phyloP scores from a whole-genome alignment of 2,329 filamentous ascomycete species.

The Penicillium sp. region DNA sequence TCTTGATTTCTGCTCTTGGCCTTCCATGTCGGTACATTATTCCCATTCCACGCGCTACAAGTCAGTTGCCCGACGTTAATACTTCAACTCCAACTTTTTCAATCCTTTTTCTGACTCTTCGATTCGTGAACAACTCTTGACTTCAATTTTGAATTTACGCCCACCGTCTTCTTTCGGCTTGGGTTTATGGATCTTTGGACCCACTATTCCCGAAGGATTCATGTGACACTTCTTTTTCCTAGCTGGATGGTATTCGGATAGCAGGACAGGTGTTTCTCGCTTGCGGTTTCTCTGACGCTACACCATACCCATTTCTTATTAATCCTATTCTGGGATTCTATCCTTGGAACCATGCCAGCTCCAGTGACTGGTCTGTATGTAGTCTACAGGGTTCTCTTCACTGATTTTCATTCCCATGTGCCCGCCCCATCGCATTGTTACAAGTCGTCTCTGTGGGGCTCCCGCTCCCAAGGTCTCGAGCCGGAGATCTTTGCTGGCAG shows the following conservation, averaged over 20 bases:
- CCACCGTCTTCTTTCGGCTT: not conserved
- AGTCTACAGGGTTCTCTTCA: slow-evolving; percentile 18
- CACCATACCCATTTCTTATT: not conserved
- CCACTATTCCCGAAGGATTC: not conserved
- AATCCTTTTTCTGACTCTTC: slow-evolving; percentile 11
- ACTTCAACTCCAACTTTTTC: slow-evolving; percentile 25
- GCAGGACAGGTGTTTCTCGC: not conserved
- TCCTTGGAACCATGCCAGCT: not conserved
- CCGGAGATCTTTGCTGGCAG: not conserved
- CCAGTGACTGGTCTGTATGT: slow-evolving; percentile 16
- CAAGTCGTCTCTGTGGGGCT: not conserved
- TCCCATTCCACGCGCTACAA: slow-evolving; percentile 18
- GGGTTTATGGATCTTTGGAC: not conserved
- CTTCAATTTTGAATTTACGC: not conserved
- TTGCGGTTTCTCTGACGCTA: not conserved
- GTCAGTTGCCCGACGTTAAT: slow-evolving; percentile 28
- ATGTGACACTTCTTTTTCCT: not conserved
- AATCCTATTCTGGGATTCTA: not conserved
- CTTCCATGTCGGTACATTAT: slow-evolving; percentile 32
- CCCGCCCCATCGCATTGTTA: not conserved
- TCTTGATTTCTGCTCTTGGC: slow-evolving; percentile 18
- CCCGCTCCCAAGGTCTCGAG: not conserved
- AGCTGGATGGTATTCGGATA: not conserved
- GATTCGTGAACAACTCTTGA: slow-evolving; percentile 14
- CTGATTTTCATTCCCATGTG: slow-evolving; percentile 6